Conservation (phyloP, 2,329 filamentous ascomycete species). For the Epichloe bromicola region DNA sequence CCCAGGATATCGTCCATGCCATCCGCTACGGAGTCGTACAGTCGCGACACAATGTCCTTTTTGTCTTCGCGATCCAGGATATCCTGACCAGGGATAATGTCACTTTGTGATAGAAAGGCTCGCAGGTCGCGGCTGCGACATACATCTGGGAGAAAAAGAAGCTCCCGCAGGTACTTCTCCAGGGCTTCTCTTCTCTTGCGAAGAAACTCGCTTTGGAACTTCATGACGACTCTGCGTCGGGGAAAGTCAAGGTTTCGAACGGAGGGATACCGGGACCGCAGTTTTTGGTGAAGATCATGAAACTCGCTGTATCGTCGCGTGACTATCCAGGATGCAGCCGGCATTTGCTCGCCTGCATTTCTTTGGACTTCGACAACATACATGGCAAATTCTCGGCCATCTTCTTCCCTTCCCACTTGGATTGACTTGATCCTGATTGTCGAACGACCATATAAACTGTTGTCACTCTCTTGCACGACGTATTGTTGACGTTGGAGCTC, state of each 20-base stretch:
- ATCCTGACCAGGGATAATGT: slow-evolving; percentile 51
- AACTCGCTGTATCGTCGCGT: slow-evolving; percentile 95
- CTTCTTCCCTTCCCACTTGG: slow-evolving; percentile 81
- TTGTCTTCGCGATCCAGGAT: slow-evolving; percentile 49
- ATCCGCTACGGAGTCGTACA: slow-evolving; percentile 94
- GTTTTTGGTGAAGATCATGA: slow-evolving; percentile 81
- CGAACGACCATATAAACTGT: slow-evolving; percentile 86
- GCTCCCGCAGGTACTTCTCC: slow-evolving; percentile 70
- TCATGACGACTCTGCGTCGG: slow-evolving; percentile 83
- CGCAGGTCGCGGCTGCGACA: slow-evolving; percentile 87
- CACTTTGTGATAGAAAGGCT: slow-evolving; percentile 82
- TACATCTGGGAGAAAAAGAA: slow-evolving; percentile 82
- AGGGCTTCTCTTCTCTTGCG: slow-evolving; percentile 75
- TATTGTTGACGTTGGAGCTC: slow-evolving; percentile 96
- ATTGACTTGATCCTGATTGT: slow-evolving; percentile 84
- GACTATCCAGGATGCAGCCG: slow-evolving; percentile 86
- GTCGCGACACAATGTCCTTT: slow-evolving; percentile 79
- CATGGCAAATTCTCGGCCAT: slow-evolving; percentile 84
- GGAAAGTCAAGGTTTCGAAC: slow-evolving; percentile 88
- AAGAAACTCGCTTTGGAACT: slow-evolving; percentile 89
- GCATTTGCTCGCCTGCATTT: slow-evolving; percentile 88
- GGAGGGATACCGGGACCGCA: slow-evolving; percentile 73
- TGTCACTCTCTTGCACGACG: slow-evolving; percentile 93
- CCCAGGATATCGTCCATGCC: slow-evolving; percentile 97
- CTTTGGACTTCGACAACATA: slow-evolving; percentile 88